Base-by-base conservation (phyloP, 805 yeast species). In the Cyberlindnera nakhonratchasimensis region DNA sequence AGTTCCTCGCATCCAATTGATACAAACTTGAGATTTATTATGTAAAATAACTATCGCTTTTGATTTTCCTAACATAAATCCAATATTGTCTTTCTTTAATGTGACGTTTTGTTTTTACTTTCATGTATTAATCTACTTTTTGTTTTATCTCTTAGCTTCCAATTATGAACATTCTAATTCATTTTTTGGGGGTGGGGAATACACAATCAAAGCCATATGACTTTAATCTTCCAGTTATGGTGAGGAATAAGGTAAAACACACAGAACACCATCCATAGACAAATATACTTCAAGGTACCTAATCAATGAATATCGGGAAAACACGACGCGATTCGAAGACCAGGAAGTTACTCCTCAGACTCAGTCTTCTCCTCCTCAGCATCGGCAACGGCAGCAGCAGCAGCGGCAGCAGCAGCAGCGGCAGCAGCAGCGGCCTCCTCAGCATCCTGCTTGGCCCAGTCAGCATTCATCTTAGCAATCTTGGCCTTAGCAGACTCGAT, bases 401-500 rank as follows among this genome's bases (percentile, higher is more conserved):
- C 49, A 20, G 37, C 41, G 29, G 42, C 47, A 20, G 40, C 47
- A 24, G 36, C 48, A 28, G 43, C 50, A 24, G 42, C 41, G 22
- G 42, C 52, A 29, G 43, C 46, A 21, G 42, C 42, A 14, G 31
- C 50, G 19, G 54, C 63, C 40, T 59, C 65, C 43, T 59, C 66
- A 24, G 62, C 75, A 48, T 72, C 81, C 48, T 67, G 71, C 48
- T 60, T 65, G 30, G 69, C 71, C 49, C 65, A 77, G 38, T 67
- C 70, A 40, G 74, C 75, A 58, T 82, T 82, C 47, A 86, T 66
- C 59, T 81, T 74, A 48, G 82, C 83, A 51, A 87, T 75, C 64
- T 83, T 83, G 43, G 80, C 82, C 69, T 87, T 80, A 38, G 93
- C 96, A 51, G 74, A 74, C 56, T 75, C 86, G 51, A 85, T 72